phyloP scores from a whole-genome alignment of 768 basidiomycete genomes.

The Epithele typhae region DNA sequence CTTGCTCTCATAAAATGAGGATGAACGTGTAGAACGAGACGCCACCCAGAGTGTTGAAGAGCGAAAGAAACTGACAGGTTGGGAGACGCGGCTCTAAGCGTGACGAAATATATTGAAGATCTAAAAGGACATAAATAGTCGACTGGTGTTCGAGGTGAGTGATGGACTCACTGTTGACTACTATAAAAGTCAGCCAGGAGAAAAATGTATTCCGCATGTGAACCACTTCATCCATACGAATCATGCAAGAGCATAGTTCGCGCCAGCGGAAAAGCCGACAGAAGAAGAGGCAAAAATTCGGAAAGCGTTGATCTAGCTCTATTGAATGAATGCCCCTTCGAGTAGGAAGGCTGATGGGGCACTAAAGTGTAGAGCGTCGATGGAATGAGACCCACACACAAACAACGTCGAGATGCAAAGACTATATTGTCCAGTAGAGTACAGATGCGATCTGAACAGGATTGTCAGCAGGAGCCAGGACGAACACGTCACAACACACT shows the following conservation, averaged over 20 bases:
- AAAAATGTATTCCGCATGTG: slow-evolving; percentile 39
- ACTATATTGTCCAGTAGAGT: slow-evolving; percentile 32
- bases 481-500: slow-evolving; percentile 33
- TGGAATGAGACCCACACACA: not conserved
- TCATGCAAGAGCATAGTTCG: slow-evolving; percentile 19
- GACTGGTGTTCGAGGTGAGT: no score
- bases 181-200: not conserved
- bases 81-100: not conserved
- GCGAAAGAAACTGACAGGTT: slow-evolving; percentile 33
- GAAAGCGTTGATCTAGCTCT: slow-evolving; percentile 60
- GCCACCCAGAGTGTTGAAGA: slow-evolving; percentile 97
- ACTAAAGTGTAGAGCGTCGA: slow-evolving; percentile 79
- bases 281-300: slow-evolving; percentile 37
- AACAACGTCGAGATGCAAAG: slow-evolving; percentile 11
- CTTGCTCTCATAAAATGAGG: slow-evolving; percentile 97
- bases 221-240: slow-evolving; percentile 38
- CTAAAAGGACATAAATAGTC: not conserved
- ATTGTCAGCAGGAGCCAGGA: no score
- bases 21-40: slow-evolving; percentile 68
- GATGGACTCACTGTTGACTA: no score
- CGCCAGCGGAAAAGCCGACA: slow-evolving; percentile 15
- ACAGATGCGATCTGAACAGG: slow-evolving; percentile 29
- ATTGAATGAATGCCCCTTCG: slow-evolving; percentile 81
- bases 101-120: not conserved
- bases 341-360: slow-evolving; percentile 52